Evolutionary conservation across 352 stramenopile genomes (phyloP), one percentile per base, ranked within the genome.

Genomic region (Phytopythium vexans): DNA sequence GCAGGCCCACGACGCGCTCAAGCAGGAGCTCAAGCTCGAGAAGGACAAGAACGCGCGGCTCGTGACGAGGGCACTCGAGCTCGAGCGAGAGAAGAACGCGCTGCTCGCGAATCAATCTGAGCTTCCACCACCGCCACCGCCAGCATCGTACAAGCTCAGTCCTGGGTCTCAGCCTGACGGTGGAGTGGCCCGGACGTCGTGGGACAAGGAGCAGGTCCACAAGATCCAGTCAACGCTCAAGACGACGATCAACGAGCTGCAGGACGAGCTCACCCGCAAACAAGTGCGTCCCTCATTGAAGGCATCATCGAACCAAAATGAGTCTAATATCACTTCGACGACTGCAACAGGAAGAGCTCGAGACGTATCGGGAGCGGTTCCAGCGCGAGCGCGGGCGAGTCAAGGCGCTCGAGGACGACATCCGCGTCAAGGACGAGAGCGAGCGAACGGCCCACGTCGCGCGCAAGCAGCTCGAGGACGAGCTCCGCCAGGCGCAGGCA

Each of bases 31-130:
- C n/a, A 65, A 67, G n/a, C 49, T 72, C 3, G 78, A 92, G 54
- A 88, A 92, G 47, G 77, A 87, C 12, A 89, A 89, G 60, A 92
- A 92, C 41, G 82, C 74, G 34, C 77, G 74, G 43, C 64, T 89
- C 34, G 71, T 91, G 14, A 71, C 65, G 35, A 85, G 86, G 37
- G 81, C 78, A 1, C 52, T 91, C 0, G 75, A 91, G 49, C 72
- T 91, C 0, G 81, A 91, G 49, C 75, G 74, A 8, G 75, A 87
- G 49, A 88, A 91, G 56, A 88, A 68, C 40, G 66, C 61, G n/a
- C 44, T 87, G 1, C 59, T 81, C 11, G 50, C 61, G 1, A 6
- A 50, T 9, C 65, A 67, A 11, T 42, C 62, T 12, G 60, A 59
- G 8, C 41, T 58, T 12, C 56, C 62, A 39, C 27, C 43, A 14